Evolutionary conservation across 495 filamentous ascomycete species (phyloP), one percentile per base, ranked within the genome.

Genomic region (Evansstolkia leycettana): DNA sequence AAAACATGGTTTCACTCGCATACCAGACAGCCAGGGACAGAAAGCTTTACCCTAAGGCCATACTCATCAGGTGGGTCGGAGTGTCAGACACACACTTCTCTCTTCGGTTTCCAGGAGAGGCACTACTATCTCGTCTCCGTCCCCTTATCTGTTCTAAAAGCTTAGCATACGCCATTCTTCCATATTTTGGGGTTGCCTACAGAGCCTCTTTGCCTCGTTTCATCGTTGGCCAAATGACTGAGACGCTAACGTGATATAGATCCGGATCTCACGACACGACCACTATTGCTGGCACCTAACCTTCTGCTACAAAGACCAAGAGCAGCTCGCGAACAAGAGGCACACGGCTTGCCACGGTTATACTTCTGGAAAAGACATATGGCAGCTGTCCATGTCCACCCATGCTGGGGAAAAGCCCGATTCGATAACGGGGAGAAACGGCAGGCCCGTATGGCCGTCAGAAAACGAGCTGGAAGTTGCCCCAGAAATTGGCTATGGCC

Each of bases 331-430:
- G 24, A 26, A n/a, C 24, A 26, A 26, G 7, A n/a, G 7, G n/a
- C 24, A 26, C 24, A 26, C 24, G 24, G 34, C 34, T 7, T 28
- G 34, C 24, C 34, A 37, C 13, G 37, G 37, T 12, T 39, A 39
- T 33, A 15, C 29, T 24, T 1, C 1, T 8, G 28, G 12, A 11
- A 33, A 19, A 23, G 28, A 32, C 37, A 25, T n/a, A 11, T 5
- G 28, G 5, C 23, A 33, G 15, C 24, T 39, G 7, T 11, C n/a
- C 4, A 26, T 5, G 15, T 23, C 37, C 4, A 33, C 37, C 1
- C 37, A 39, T 33, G 31, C 29, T 1, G 37, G 9, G 12, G 29
- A 31, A 15, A 42, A 37, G 16, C 3, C 29, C 3, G 39, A 37
- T 28, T 19, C 33, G 5, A 24, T 20, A 2, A 37, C 7, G 19